Base-by-base conservation (phyloP, 1,139 yeast genomes). In the Diutina sp. region DNA sequence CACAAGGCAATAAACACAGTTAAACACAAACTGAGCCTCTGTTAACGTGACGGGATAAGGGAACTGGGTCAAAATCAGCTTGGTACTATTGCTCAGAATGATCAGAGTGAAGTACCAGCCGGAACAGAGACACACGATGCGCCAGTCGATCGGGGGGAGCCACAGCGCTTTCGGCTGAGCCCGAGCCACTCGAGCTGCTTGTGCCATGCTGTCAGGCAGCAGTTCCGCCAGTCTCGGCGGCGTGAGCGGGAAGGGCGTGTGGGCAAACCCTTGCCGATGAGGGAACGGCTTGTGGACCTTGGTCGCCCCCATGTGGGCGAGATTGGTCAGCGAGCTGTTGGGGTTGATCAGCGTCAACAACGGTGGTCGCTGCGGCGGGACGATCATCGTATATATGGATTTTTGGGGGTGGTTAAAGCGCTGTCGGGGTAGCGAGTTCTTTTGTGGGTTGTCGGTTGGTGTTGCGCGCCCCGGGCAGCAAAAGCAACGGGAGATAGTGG, bases 21-120 rank as follows among this genome's bases (percentile, higher is more conserved):
- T 90, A 62, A 88, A 73, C 48, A 85, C 64, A 66, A 91, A 91
- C 71, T 91, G 98, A 55, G 85, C 74, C 74, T 90, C 89, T 0
- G 97, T 89, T 58, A 91, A 77, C 0, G 96, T 85, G 9, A 90
- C 83, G 0, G 98, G 97, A 66, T 85, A 87, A 54, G 80, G 80
- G 67, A 85, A 89, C 55, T 76, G 75, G 60, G 76, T 80, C 59
- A 91, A 72, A 56, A 91, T 88, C 56, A 84, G 72, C 67, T 91
- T 91, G 57, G 95, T 84, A 53, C 93, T 76, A 63, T 90, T 89
- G 63, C 85, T 86, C 6, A 96, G 87, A 18, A 90, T 69, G 14
- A 95, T 90, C 47, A 95, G 85, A n/a, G 85, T 74, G 44, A 82
- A 66, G 69, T 91, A 91, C 98, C 98, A 91, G 45, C 79, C 65